Percentiles rank a stretch among this genome's conserved stretches.
Evolutionary conservation across 2,329 filamentous ascomycete species (phyloP).

Genomic region (Neonectria sp.): DNA sequence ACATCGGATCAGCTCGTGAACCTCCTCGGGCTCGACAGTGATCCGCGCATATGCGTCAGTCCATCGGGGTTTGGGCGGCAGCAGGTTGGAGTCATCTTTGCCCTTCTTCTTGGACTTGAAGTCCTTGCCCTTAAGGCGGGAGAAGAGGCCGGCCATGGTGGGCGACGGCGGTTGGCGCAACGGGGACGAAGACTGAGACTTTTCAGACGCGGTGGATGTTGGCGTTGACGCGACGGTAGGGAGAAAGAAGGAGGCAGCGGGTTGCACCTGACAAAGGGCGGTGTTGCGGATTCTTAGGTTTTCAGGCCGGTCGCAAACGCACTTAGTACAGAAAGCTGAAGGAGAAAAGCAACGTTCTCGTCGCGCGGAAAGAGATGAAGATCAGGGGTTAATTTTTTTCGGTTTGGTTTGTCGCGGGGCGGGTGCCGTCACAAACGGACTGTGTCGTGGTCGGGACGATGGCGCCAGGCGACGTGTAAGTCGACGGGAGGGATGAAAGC

Average conservation of each 20-base stretch:
- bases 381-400: constrained; percentile 21
- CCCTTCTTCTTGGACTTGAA: constrained; percentile 78
- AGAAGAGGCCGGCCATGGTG: constrained; percentile 72
- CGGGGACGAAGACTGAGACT: constrained; percentile 26
- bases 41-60: constrained; percentile 89
- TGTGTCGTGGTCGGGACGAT: constrained; percentile 23
- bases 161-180: constrained; percentile 26
- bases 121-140: constrained; percentile 83
- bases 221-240: constrained; percentile 33
- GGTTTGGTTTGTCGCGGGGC: constrained; percentile 24
- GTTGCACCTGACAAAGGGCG: constrained; percentile 3
- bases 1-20: constrained; percentile 86
- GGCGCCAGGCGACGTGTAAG: constrained; percentile 35
- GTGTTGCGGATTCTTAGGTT: constrained; percentile 13
- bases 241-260: constrained; percentile 25
- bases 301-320: constrained; percentile 20
- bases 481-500: constrained; percentile 12
- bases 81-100: constrained; percentile 64
- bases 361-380: constrained; percentile 19
- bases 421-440: constrained; percentile 20
- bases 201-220: constrained; percentile 25
- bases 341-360: constrained; percentile 32
- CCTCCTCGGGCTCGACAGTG: constrained; percentile 88
- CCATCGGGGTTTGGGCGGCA: constrained; percentile 82
- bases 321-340: constrained; percentile 15